Conservation (phyloP, 2,329 filamentous ascomycete genomes). For the Venturia asperata region DNA sequence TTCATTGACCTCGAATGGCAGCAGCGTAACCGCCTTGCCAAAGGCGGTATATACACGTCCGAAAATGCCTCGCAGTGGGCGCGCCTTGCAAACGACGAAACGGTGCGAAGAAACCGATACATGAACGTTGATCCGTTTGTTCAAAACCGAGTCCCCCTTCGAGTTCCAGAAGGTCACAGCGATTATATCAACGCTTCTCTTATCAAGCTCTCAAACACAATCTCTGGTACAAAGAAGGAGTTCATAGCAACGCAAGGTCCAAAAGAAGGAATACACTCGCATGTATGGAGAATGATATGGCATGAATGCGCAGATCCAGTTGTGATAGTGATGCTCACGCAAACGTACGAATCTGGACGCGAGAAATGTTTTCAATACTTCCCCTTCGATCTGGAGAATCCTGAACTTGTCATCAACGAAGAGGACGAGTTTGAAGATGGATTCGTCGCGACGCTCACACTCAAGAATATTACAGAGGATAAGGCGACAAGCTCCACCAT, state of each 20-base stretch:
- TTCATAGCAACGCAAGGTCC: conserved; percentile 96
- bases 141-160: conserved; percentile 73
- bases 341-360: conserved; percentile 67
- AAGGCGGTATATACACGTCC: conserved; percentile 28
- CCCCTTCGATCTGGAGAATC: conserved; percentile 43
- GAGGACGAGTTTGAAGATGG: conserved; percentile 57
- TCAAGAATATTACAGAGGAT: conserved; percentile 50
- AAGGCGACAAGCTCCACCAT: conserved; percentile 57
- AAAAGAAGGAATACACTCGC: conserved; percentile 64
- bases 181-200: conserved; percentile 49
- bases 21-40: conserved; percentile 46
- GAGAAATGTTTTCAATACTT: conserved; percentile 92
- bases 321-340: conserved; percentile 91
- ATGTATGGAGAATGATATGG: conserved; percentile 94
- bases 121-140: conserved; percentile 84
- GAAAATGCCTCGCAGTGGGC: conserved; percentile 50
- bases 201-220: conserved; percentile 37
- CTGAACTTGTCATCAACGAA: conserved; percentile 51
- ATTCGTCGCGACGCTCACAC: conserved; percentile 61
- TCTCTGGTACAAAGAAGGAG: conserved; percentile 38
- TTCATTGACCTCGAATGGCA: conserved; percentile 57
- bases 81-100: conserved; percentile 50
- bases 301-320: conserved; percentile 64
- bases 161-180: conserved; percentile 59
- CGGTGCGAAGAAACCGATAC: conserved; percentile 70